A percentile compares a stretch with the other conserved stretches of the same genome.
phyloP scores from a whole-genome alignment of 2,329 filamentous ascomycete genomes.

The Exserohilum rostratum region DNA sequence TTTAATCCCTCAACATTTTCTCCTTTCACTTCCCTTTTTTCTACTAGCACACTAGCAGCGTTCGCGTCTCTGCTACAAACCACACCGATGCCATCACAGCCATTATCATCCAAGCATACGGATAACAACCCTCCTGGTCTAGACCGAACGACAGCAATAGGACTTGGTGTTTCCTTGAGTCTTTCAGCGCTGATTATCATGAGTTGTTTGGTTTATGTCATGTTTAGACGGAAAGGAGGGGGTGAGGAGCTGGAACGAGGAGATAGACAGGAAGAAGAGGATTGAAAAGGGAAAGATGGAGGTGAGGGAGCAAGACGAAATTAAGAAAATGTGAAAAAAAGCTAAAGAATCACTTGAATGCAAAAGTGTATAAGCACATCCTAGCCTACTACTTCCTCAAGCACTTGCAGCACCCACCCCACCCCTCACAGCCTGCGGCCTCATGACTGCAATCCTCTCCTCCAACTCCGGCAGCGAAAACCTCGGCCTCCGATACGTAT shows the following conservation, averaged over 20 bases:
- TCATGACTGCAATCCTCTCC: slow-evolving; percentile 16
- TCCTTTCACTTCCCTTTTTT: too few species aligned
- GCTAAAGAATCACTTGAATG: too few species aligned
- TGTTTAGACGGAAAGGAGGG: slow-evolving; percentile 2
- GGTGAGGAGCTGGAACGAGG: too few species aligned
- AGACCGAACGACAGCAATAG: not conserved
- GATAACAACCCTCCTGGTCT: too few species aligned
- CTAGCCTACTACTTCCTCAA: slow-evolving; percentile 2
- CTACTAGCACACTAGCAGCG: too few species aligned
- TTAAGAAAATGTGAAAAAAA: too few species aligned
- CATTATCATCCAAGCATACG: too few species aligned
- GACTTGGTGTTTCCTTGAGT: slow-evolving; percentile 6
- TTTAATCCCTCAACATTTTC: too few species aligned
- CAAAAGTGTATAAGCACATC: too few species aligned
- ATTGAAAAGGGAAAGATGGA: too few species aligned
- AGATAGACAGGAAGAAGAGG: not conserved
- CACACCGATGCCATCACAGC: not conserved
- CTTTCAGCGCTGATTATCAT: not conserved
- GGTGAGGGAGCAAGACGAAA: too few species aligned
- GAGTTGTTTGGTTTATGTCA: not conserved
- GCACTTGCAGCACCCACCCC: slow-evolving; percentile 16
- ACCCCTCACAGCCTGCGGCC: slow-evolving; percentile 1
- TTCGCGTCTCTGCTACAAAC: too few species aligned
- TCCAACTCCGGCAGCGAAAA: slow-evolving; percentile 41
- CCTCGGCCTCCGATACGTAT: slow-evolving; percentile 73